Conservation (phyloP, 2,329 filamentous ascomycete species). For the Graphiopsis chlorocephala region DNA sequence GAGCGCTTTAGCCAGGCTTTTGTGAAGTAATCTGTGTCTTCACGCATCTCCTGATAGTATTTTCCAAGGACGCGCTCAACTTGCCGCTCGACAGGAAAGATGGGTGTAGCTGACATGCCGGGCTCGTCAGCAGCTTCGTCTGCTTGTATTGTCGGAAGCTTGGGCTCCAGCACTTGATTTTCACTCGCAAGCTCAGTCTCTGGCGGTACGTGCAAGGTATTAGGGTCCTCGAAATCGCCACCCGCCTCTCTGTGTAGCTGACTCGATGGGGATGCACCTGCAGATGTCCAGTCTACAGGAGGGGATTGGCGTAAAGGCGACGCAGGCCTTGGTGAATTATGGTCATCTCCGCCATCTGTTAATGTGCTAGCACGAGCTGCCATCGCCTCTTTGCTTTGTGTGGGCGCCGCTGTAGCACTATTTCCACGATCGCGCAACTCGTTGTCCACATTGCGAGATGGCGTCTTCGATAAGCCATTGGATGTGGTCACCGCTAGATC, state of each 20-base stretch:
- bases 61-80: slow-evolving; percentile 26
- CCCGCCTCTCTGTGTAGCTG: slow-evolving; percentile 4
- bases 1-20: slow-evolving; percentile 22
- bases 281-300: background rate
- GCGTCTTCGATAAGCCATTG: background rate
- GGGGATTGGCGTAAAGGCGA: background rate
- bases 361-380: background rate
- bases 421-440: background rate
- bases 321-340: background rate
- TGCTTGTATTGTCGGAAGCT: background rate
- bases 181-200: background rate
- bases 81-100: slow-evolving; percentile 7
- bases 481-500: background rate
- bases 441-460: background rate
- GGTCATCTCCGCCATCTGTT: background rate
- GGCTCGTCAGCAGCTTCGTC: background rate
- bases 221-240: background rate
- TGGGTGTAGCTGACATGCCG: background rate
- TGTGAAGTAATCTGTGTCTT: slow-evolving; percentile 30
- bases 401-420: background rate
- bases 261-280: background rate
- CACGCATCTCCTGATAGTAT: slow-evolving; percentile 27
- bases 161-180: background rate
- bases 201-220: background rate
- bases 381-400: background rate